A percentile compares a stretch with the other conserved stretches of the same genome.
Evolutionary conservation across 768 basidiomycete species (phyloP).

Genomic region (Stropharia rugosoannulata): DNA sequence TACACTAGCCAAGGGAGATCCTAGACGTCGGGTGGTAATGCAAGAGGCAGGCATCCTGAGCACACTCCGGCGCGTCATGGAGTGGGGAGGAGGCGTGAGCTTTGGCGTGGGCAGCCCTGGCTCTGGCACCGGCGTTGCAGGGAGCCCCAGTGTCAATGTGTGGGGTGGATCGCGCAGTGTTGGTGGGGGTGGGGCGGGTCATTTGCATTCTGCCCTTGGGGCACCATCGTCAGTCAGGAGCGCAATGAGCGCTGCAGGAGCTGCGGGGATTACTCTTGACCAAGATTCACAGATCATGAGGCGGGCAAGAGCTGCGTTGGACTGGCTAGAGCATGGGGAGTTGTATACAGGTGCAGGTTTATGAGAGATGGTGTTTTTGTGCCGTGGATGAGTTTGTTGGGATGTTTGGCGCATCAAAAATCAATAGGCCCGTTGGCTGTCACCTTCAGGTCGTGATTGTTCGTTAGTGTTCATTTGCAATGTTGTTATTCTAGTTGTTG

Average conservation of each 20-base stretch:
- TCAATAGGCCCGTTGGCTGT: too few relatives aligned
- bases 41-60: constrained; percentile 38
- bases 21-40: constrained; percentile 30
- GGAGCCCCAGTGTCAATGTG: constrained; percentile 5
- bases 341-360: constrained; percentile 13
- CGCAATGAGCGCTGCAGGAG: not conserved
- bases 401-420: too few relatives aligned
- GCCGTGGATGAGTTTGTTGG: too few relatives aligned
- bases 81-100: constrained; percentile 24
- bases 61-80: constrained; percentile 40
- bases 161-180: constrained; percentile 2
- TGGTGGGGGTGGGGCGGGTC: constrained; percentile 7
- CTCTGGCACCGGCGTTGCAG: not conserved
- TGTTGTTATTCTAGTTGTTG: too few relatives aligned
- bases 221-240: not conserved
- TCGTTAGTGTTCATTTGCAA: too few relatives aligned
- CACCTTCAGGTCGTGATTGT: too few relatives aligned
- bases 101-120: too few relatives aligned
- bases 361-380: too few relatives aligned
- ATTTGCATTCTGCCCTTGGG: constrained; percentile 10
- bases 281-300: constrained; percentile 62
- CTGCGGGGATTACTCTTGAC: constrained; percentile 34
- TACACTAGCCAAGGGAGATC: constrained; percentile 49
- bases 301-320: constrained; percentile 54
- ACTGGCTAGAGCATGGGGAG: constrained; percentile 44